Conservation (phyloP, 75 land plant genomes). For the Picea sitchensis region DNA sequence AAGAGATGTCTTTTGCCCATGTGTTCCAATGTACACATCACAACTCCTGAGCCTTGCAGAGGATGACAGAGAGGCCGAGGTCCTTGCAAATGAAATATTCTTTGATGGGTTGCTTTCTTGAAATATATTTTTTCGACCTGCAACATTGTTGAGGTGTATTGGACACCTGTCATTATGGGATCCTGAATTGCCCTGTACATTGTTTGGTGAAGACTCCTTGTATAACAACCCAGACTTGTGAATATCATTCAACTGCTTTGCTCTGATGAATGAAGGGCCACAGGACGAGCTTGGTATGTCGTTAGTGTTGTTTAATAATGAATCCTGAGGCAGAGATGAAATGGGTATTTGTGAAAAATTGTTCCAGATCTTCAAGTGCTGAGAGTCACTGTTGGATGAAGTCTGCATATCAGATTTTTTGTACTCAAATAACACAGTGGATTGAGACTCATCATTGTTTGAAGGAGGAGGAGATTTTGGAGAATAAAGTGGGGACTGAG, state of each 20-base stretch:
- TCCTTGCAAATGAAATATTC: conserved; percentile 12
- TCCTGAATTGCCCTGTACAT: not conserved
- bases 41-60: conserved; percentile 41
- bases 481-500: conserved; percentile 70
- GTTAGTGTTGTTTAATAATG: conserved; percentile 5
- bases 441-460: not conserved
- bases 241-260: not conserved
- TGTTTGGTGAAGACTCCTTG: not conserved
- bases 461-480: conserved; percentile 37
- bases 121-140: not conserved
- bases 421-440: conserved; percentile 18
- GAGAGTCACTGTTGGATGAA: not conserved
- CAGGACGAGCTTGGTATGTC: conserved; percentile 8
- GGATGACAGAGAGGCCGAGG: conserved; percentile 30
- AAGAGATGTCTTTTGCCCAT: conserved; percentile 62
- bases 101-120: not conserved
- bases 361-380: not conserved
- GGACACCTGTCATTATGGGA: not conserved
- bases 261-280: conserved; percentile 11
- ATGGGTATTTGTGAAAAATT: not conserved
- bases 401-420: conserved; percentile 12
- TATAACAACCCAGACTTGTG: not conserved
- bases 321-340: conserved; percentile 6
- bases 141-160: not conserved
- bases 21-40: conserved; percentile 82